These are phyloP conservation scores for Leucaena leucocephala DNA, from an alignment of 306 rosid species.

Conservation along the genomic window DNA sequence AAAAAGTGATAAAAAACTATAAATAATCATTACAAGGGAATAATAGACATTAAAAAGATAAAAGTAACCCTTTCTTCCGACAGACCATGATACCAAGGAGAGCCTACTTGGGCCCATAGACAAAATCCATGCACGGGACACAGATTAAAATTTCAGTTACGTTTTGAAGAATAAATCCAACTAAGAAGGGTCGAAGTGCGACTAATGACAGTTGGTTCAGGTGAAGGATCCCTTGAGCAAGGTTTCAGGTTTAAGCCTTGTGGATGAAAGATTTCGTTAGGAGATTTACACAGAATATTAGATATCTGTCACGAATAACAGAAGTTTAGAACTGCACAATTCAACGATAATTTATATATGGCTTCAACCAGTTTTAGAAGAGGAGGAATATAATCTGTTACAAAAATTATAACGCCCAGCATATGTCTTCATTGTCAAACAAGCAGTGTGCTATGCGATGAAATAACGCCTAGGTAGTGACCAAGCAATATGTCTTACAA, in stretches of 20 bases:
- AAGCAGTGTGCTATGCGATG: not conserved
- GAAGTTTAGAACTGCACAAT: not conserved
- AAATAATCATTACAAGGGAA: not conserved
- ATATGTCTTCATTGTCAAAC: not conserved
- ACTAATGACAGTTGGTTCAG: not conserved
- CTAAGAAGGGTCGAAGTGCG: not conserved
- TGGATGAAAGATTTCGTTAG: not conserved
- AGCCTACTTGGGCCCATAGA: not conserved
- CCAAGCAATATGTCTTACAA: not conserved
- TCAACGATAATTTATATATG: not conserved
- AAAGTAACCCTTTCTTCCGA: not conserved
- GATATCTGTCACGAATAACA: not conserved
- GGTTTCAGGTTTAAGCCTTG: not conserved
- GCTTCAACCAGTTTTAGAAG: not conserved
- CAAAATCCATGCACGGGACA: not conserved
- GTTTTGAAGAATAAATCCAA: slow-evolving; percentile 19
- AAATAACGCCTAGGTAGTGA: not conserved
- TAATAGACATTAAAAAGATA: not conserved
- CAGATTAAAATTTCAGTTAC: slow-evolving; percentile 1
- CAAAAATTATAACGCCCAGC: not conserved
- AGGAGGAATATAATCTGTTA: not conserved
- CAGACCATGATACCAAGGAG: not conserved
- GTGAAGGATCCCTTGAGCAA: not conserved
- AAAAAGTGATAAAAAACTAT: not conserved
- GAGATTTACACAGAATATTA: not conserved